A percentile compares a stretch with the other conserved stretches of the same genome.
phyloP scores from a whole-genome alignment of 2,329 filamentous ascomycete genomes.

The Cadophora luteo-olivacea region DNA sequence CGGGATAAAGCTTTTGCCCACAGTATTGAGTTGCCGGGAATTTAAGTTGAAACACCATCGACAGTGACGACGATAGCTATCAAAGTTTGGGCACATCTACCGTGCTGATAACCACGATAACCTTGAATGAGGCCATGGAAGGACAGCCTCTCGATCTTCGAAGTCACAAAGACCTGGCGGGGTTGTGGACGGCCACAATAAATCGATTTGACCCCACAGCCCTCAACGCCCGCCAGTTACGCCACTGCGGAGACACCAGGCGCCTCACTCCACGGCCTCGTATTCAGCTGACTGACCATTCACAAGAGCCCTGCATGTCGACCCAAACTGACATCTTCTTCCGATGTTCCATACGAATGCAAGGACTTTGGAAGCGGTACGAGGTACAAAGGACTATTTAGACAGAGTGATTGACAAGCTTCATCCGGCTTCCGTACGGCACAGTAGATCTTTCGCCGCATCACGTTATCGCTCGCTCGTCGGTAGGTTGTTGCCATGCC shows the following conservation, averaged over 20 bases:
- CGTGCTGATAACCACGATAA: neutral
- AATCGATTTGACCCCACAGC: conserved; percentile 7
- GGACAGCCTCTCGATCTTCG: neutral
- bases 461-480: neutral
- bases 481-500: neutral
- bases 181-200: neutral
- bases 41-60: conserved; percentile 18
- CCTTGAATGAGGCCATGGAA: neutral
- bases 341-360: conserved; percentile 6
- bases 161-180: conserved; percentile 5
- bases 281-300: conserved; percentile 23
- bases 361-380: conserved; percentile 3
- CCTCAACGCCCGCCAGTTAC: conserved; percentile 19
- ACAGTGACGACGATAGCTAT: neutral
- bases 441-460: conserved; percentile 5
- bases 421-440: neutral
- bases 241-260: conserved; percentile 28
- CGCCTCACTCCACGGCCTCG: conserved; percentile 27
- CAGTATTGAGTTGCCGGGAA: neutral
- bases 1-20: neutral
- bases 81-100: neutral
- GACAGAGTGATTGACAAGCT: neutral
- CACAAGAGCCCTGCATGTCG: neutral
- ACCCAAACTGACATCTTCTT: conserved; percentile 14
- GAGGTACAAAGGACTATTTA: neutral